Conservation (phyloP, 345 rosid species). For the Litchi chinensis region DNA sequence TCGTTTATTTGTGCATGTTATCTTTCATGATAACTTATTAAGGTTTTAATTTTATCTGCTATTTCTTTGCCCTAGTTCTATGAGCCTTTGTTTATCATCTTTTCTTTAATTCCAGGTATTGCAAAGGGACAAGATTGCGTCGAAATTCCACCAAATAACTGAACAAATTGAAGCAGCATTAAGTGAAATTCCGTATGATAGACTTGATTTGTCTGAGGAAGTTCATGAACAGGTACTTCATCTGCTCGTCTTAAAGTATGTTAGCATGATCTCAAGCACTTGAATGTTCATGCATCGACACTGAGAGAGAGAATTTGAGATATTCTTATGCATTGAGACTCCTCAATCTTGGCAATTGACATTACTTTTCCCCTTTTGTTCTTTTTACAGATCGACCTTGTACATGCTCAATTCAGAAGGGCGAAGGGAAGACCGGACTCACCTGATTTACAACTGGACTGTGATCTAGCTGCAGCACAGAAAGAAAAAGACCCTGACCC, state of each 20-base stretch:
- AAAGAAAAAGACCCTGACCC: conserved; percentile 64
- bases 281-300: background rate
- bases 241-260: background rate
- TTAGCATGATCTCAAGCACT: background rate
- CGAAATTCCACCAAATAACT: conserved; percentile 52
- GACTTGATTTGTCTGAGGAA: conserved; percentile 73
- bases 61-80: background rate
- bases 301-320: background rate
- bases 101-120: conserved; percentile 1
- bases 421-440: conserved; percentile 68
- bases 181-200: conserved; percentile 57
- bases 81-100: no score
- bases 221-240: conserved; percentile 80
- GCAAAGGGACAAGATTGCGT: conserved; percentile 45
- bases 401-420: conserved; percentile 83
- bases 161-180: conserved; percentile 77
- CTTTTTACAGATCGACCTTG: conserved; percentile 68
- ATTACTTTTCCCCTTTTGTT: background rate
- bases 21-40: conserved; percentile 1
- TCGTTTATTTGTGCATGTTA: background rate
- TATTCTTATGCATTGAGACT: background rate
- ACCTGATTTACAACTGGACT: conserved; percentile 65
- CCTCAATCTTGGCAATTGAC: conserved; percentile 9
- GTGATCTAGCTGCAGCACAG: conserved; percentile 63
- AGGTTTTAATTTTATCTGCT: no score